These are phyloP conservation scores for Tylopilus plumbeoviolaceoides DNA, from an alignment of 768 basidiomycete genomes.

Conservation along the genomic window DNA sequence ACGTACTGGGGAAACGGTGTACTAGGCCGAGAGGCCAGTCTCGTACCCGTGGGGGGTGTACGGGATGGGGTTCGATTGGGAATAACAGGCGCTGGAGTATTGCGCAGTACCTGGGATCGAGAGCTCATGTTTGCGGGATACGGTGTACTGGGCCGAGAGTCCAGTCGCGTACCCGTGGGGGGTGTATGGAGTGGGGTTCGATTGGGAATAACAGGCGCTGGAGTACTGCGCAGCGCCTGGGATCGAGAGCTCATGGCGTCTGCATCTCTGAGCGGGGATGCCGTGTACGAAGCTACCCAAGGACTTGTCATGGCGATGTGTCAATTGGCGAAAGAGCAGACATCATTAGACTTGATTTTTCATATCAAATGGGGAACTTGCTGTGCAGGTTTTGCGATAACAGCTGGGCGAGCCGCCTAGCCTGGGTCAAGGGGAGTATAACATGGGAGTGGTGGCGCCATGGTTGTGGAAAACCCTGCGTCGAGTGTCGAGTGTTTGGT, in stretches of 20 bases:
- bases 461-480: not conserved
- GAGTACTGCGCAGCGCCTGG: constrained; percentile 13
- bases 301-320: constrained; percentile 11
- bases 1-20: constrained; percentile 11
- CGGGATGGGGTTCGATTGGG: constrained; percentile 8
- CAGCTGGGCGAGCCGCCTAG: not conserved
- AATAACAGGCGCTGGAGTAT: constrained; percentile 23
- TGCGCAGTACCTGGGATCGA: not conserved
- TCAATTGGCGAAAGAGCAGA: not conserved
- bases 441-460: not conserved
- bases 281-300: constrained; percentile 17
- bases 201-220: constrained; percentile 15
- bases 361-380: constrained; percentile 4
- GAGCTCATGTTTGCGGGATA: not conserved
- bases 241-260: not conserved
- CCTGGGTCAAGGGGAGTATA: not conserved
- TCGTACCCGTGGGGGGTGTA: not conserved
- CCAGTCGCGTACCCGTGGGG: constrained; percentile 2
- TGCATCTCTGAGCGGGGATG: constrained; percentile 27
- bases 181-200: constrained; percentile 8
- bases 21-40: constrained; percentile 8
- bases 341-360: not conserved
- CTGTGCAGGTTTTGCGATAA: not conserved
- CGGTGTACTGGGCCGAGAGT: constrained; percentile 5
- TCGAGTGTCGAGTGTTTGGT: not conserved